Evolutionary conservation across 1,284 basidiomycete genomes (phyloP).

Genomic region (Leccinum pachyderme): DNA sequence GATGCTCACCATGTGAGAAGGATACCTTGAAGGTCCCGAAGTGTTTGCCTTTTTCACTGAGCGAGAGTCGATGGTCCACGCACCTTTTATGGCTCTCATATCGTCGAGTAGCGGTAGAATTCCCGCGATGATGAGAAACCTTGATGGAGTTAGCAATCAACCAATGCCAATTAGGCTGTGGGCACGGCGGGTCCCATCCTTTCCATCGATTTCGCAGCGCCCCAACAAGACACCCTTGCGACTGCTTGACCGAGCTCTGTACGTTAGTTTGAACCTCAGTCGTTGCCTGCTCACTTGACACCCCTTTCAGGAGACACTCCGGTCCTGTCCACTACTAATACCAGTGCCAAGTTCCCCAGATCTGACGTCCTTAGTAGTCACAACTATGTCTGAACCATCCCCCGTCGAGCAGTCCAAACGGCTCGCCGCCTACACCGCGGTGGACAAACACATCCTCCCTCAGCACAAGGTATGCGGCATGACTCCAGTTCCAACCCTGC

Average conservation of each 20-base stretch:
- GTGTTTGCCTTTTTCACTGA: constrained; percentile 2
- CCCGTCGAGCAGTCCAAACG: constrained; percentile 80
- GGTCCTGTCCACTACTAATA: not conserved
- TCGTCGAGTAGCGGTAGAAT: not conserved
- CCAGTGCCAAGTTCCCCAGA: not conserved
- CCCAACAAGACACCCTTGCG: constrained; percentile 34
- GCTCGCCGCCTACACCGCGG: constrained; percentile 92
- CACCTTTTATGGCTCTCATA: constrained; percentile 70
- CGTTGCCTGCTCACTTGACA: not conserved
- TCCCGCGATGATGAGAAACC: constrained; percentile 19
- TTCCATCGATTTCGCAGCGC: constrained; percentile 17
- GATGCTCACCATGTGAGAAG: constrained; percentile 68
- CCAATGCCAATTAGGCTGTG: constrained; percentile 2
- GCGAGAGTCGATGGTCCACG: constrained; percentile 15
- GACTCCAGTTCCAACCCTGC: constrained; percentile 1
- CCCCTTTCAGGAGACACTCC: constrained; percentile 14
- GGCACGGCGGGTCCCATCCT: not conserved
- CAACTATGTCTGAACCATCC: constrained; percentile 28
- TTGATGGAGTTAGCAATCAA: not conserved
- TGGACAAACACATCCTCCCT: constrained; percentile 84
- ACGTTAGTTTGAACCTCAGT: not conserved
- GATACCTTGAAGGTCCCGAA: constrained; percentile 48
- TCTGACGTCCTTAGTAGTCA: constrained; percentile 5
- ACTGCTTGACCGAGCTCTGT: constrained; percentile 13
- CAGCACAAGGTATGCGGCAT: constrained; percentile 69